Percentiles rank a stretch among this genome's conserved stretches.
Evolutionary conservation across 1,284 basidiomycete species (phyloP).

Genomic region (Ganoderma multipileum): DNA sequence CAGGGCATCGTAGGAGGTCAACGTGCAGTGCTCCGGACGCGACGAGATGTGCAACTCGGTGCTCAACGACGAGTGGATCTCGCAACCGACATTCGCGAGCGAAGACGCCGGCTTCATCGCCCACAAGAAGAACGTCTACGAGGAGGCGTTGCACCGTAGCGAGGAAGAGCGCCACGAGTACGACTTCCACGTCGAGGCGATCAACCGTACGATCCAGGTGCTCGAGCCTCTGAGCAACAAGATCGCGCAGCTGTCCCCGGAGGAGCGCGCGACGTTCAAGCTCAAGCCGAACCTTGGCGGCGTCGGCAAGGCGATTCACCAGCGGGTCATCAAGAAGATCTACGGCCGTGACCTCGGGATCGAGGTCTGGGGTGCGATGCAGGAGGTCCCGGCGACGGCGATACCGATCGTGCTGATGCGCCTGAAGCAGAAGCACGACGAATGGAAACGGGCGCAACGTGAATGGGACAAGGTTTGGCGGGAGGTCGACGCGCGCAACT

Average conservation of each 20-base stretch:
- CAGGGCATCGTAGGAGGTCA: constrained; percentile 70
- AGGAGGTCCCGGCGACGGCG: constrained; percentile 92
- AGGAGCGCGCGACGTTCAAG: constrained; percentile 87
- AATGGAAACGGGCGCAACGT: constrained; percentile 98
- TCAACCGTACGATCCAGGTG: constrained; percentile 89
- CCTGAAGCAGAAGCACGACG: constrained; percentile 96
- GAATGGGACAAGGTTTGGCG: constrained; percentile 99
- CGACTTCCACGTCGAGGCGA: constrained; percentile 99
- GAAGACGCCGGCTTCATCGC: constrained; percentile 92
- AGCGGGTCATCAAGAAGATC: constrained; percentile 96
- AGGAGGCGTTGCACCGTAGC: constrained; percentile 96
- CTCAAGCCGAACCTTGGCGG: constrained; percentile 92
- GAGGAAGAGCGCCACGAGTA: constrained; percentile 99
- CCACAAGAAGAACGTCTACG: constrained; percentile 95
- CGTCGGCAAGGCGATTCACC: constrained; percentile 91
- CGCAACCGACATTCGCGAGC: constrained; percentile 94
- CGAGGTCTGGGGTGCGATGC: constrained; percentile 91
- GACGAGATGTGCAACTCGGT: constrained; percentile 98
- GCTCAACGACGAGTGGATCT: constrained; percentile 96
- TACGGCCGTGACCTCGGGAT: constrained; percentile 90
- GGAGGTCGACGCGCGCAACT: constrained; percentile 95
- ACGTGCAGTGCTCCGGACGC: constrained; percentile 90
- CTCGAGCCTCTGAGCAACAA: constrained; percentile 94
- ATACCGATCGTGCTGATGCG: constrained; percentile 93
- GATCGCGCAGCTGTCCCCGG: constrained; percentile 81